Evolutionary conservation across 305 asterid species (phyloP).

Genomic region (Rubia peregrina): DNA sequence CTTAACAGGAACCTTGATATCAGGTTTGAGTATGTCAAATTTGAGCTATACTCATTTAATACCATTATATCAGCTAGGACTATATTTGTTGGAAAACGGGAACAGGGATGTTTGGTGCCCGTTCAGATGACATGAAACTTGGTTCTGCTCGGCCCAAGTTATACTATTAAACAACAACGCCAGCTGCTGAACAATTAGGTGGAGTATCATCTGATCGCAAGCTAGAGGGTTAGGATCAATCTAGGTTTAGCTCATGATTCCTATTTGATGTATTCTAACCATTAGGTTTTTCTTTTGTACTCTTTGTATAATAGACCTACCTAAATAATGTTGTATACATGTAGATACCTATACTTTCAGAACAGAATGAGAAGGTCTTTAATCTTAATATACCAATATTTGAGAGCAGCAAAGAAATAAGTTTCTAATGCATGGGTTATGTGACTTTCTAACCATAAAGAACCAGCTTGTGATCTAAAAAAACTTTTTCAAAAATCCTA

Average conservation of each 20-base stretch:
- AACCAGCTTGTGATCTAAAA: too few relatives aligned
- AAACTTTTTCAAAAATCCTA: too few relatives aligned
- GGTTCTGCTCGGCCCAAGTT: conserved; percentile 50
- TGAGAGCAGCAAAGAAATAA: not conserved
- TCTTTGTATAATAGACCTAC: not conserved
- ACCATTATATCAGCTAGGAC: conserved; percentile 41
- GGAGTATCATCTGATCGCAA: conserved; percentile 45
- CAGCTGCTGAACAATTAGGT: conserved; percentile 56
- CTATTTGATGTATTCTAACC: conserved; percentile 52
- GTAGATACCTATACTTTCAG: not conserved
- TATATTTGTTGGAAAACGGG: conserved; percentile 43
- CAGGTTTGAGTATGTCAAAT: conserved; percentile 43
- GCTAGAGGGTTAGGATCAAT: conserved; percentile 46
- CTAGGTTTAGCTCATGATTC: conserved; percentile 57
- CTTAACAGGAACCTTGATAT: conserved; percentile 68
- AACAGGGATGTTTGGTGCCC: conserved; percentile 33
- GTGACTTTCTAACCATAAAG: too few relatives aligned
- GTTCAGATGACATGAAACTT: conserved; percentile 57
- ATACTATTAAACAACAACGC: conserved; percentile 50
- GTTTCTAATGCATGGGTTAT: not conserved
- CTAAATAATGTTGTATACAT: conserved; percentile 4
- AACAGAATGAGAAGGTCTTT: not conserved
- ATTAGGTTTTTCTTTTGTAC: not conserved
- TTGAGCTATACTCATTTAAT: conserved; percentile 58
- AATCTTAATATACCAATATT: not conserved